Percentiles rank a stretch among this genome's conserved stretches.
phyloP scores from a whole-genome alignment of 139 green algal genomes.

The Chloropicon primus region DNA sequence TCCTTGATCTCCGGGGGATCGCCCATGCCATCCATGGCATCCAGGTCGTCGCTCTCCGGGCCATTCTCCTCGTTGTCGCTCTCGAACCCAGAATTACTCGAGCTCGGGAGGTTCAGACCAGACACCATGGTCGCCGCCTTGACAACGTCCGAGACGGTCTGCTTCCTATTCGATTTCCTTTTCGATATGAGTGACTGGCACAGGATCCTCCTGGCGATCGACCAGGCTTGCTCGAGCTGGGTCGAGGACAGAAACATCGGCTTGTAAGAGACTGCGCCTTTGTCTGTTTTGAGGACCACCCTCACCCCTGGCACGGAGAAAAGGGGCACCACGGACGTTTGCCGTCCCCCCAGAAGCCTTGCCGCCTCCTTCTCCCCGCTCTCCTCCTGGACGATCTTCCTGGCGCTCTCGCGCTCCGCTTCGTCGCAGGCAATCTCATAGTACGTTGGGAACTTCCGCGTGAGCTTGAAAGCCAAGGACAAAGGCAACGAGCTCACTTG shows the following conservation, averaged over 20 bases:
- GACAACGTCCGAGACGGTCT: neutral
- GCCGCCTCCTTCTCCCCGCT: neutral
- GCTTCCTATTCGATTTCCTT: neutral
- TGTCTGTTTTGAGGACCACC: neutral
- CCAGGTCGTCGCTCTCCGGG: neutral
- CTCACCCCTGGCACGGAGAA: neutral
- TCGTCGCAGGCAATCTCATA: neutral
- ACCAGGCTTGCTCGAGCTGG: neutral
- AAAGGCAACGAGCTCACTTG: neutral
- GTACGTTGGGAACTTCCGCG: neutral
- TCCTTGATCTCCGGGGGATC: neutral
- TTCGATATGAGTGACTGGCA: neutral
- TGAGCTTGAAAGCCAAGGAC: neutral
- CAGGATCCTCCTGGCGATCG: neutral
- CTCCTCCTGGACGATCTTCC: neutral
- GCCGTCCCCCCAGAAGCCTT: neutral
- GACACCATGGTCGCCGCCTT: neutral
- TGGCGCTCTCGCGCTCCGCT: neutral
- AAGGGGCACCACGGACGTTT: neutral
- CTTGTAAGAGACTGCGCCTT: neutral
- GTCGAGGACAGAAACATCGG: neutral
- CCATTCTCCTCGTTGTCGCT: neutral
- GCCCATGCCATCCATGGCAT: neutral
- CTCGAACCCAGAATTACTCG: neutral
- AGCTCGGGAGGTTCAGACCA: neutral